phyloP scores from a whole-genome alignment of 441 rosid genomes.

The Oxalis stricta region DNA sequence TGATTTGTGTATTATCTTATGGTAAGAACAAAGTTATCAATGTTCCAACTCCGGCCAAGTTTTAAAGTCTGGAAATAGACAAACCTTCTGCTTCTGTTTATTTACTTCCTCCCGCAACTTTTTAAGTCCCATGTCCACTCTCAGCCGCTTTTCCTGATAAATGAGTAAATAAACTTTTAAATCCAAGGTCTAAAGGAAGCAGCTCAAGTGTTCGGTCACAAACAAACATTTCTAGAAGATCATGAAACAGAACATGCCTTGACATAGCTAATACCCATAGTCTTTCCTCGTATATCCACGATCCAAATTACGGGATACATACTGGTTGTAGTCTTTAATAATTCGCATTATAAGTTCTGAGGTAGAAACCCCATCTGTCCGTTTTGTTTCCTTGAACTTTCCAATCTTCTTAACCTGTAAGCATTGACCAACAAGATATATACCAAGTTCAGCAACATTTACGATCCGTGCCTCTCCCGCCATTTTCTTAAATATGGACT shows the following conservation, averaged over 20 bases:
- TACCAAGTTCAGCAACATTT: background rate
- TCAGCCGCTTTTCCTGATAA: constrained; percentile 59
- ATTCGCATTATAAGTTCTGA: constrained; percentile 84
- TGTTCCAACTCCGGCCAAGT: too few relatives aligned
- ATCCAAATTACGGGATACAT: constrained; percentile 69
- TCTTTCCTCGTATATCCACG: constrained; percentile 83
- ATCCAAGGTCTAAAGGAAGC: too few relatives aligned
- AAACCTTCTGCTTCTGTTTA: constrained; percentile 74
- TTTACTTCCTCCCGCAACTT: constrained; percentile 61
- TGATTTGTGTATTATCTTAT: too few relatives aligned
- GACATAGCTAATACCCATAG: constrained; percentile 76
- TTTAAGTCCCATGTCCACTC: constrained; percentile 64
- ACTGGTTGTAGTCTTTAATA: constrained; percentile 76
- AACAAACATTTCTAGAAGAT: background rate
- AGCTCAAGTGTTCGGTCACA: too few relatives aligned
- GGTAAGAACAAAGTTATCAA: too few relatives aligned
- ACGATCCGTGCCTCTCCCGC: background rate
- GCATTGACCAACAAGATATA: background rate
- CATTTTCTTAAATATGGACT: background rate
- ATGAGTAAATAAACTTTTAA: too few relatives aligned
- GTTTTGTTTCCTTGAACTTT: constrained; percentile 68
- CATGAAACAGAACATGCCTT: constrained; percentile 29
- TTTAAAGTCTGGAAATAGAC: too few relatives aligned
- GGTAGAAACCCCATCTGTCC: constrained; percentile 86
- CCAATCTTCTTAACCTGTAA: constrained; percentile 51